Percentiles rank a stretch among this genome's conserved stretches.
Conservation (phyloP, 495 filamentous ascomycete species). For the Jackrogersella minutella region DNA sequence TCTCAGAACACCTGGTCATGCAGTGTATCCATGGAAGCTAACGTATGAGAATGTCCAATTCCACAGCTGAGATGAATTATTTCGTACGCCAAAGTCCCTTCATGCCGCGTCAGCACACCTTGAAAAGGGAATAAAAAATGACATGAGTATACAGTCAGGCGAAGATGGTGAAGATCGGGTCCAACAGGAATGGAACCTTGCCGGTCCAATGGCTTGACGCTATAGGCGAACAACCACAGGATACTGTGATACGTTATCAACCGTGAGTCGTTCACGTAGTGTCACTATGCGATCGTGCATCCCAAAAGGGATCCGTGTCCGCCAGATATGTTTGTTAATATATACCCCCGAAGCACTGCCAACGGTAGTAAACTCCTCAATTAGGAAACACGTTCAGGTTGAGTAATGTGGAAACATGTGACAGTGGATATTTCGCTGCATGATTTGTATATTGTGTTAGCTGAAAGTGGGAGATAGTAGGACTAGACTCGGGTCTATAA, state of each 20-base stretch:
- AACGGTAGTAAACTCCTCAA: neutral
- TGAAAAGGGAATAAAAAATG: neutral
- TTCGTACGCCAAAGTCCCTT: neutral
- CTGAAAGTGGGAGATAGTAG: neutral
- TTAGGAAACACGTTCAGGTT: constrained; percentile 1
- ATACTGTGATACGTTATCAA: constrained; percentile 19
- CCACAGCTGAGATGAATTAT: neutral
- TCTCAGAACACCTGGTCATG: neutral
- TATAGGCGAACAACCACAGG: constrained; percentile 41
- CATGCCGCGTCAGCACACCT: no score
- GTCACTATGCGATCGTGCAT: constrained; percentile 27
- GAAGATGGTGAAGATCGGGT: constrained; percentile 18
- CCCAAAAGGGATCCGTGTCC: neutral
- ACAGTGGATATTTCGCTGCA: constrained; percentile 1
- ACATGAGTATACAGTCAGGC: neutral
- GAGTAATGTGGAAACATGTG: constrained; percentile 1
- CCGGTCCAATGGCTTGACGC: constrained; percentile 36
- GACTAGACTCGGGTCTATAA: no score
- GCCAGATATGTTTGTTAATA: constrained; percentile 2
- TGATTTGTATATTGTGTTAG: neutral
- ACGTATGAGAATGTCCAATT: neutral
- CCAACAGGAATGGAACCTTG: constrained; percentile 14
- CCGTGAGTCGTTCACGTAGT: constrained; percentile 23
- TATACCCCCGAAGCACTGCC: neutral
- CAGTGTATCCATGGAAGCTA: constrained; percentile 7